Evolutionary conservation across 805 yeast species (phyloP), one percentile per base, ranked within the genome.

Genomic region (Saccharomyces mikatae): DNA sequence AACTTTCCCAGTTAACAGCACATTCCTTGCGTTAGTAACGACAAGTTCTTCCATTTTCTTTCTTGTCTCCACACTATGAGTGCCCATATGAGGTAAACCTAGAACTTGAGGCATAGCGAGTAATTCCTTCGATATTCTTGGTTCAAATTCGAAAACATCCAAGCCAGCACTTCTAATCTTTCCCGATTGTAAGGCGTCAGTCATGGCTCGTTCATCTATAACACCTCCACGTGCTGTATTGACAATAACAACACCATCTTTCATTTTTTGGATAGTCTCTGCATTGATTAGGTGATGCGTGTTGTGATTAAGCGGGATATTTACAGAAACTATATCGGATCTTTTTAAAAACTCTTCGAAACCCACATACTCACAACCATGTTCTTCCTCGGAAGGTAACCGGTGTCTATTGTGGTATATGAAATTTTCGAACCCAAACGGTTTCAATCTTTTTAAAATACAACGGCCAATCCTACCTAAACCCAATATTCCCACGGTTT

Each of bases 181-280:
- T 17, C 91, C 91, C 2, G 73, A 66, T 61, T 82, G 79, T 60
- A 87, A 73, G 6, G 80, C 80, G 22, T 74, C 73, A 6, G 80
- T 74, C 54, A 87, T 67, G 4, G 84, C 84, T 2, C 66, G 52
- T 67, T 87, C 91, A 66, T 87, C 86, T 60, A 86, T 79, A 46
- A 90, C 82, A 2, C 92, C 86, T 21, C 97, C 97, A 64, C 97
- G 80, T 5, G 96, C 94, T 11, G 96, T 89, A 72, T 90, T 90
- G 46, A 89, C 83, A 27, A 76, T 61, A 14, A 87, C 81, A 32
- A 84, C 90, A 46, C 90, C 94, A 55, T 82, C 81, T 70, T 90
- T 90, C 87, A 87, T 83, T 69, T 84, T 80, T 26, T 71, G 65
- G 53, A 90, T 77, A 1, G 83, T 74, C 11, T 77, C 83, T 49